Evolutionary conservation across 2,329 filamentous ascomycete genomes (phyloP), one percentile per base, ranked within the genome.

Genomic region (Coniosporium tulheliwenetii): DNA sequence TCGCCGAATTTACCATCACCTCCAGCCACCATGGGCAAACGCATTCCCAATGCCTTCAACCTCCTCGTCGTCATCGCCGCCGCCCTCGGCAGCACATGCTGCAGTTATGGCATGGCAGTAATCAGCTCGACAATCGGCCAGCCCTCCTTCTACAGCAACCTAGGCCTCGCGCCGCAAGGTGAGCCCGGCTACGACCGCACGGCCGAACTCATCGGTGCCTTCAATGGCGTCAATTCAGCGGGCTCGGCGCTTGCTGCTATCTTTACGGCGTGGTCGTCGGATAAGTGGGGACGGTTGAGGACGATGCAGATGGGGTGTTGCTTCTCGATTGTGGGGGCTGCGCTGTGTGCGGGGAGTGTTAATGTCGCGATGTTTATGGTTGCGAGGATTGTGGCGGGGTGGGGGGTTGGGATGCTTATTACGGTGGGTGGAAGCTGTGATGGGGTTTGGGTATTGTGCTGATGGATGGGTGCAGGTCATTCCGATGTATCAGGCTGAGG

Each of bases 51-150:
- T 40, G 41, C 50, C 8, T 59, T 53, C 48, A 58, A 58, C 38
- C 48, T 58, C 15, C 47, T 53, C 39, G 52, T 57, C 16, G 55
- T 60, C 9, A 46, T 56, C 10, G 56, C 53, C 31, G 54, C 57
- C 12, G 56, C 53, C 5, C 43, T 60, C 4, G 55, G 57, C 0
- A 54, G 54, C 8, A 55, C 53, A 26, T 51, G 55, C 13, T 45
- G 41, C 32, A 39, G 40, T 9, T 60, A 61, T 47, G 56, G 57
- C 10, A 47, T 60, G 12, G 53, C 57, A 1, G 52, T 60, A 37
- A 64, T 68, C 34, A 57, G 60, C 10, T 63, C 61, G 10, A 67
- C 63, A 1, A 58, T 68, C 39, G 66, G 65, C 2, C 64, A 68
- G 42, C 63, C 64, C 3, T 59, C 53, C 32, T 67, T 67, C 53